Percentiles rank a stretch among this genome's conserved stretches.
phyloP scores from a whole-genome alignment of 768 basidiomycete genomes.

The Hypholoma fasciculare region DNA sequence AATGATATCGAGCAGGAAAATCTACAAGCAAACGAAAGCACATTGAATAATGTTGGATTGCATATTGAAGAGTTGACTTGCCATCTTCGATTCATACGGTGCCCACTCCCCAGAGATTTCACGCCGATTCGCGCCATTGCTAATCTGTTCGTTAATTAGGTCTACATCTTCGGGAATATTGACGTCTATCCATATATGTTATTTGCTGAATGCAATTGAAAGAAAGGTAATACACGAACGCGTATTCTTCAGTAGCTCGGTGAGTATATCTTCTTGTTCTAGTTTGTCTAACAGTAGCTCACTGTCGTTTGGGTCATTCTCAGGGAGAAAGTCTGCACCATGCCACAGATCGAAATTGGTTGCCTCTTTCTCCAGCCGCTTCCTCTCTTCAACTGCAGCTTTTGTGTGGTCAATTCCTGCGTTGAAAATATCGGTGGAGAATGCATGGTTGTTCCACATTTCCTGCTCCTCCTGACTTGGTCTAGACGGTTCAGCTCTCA shows the following conservation, averaged over 20 bases:
- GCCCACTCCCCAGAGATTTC: neutral
- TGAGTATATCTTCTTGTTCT: conserved; percentile 2
- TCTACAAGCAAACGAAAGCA: no score
- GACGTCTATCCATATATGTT: neutral
- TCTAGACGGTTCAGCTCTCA: no score
- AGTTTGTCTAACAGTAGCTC: neutral
- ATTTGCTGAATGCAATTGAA: neutral
- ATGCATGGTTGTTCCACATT: no score
- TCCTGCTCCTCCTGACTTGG: no score
- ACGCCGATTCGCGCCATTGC: neutral
- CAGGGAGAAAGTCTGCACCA: no score
- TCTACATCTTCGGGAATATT: neutral
- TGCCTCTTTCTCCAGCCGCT: no score
- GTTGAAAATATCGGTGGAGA: no score
- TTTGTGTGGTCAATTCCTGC: no score
- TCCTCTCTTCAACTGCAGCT: no score
- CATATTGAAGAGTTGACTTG: no score
- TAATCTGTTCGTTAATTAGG: neutral
- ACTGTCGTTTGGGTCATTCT: neutral
- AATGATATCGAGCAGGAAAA: conserved; percentile 23
- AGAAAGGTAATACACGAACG: neutral
- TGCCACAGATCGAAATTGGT: no score
- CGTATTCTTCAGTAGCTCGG: conserved; percentile 4
- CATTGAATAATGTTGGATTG: no score
- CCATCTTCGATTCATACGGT: conserved; percentile 10